Evolutionary conservation across 2,329 filamentous ascomycete genomes (phyloP).

Genomic region (Aspergillus fijiensis): DNA sequence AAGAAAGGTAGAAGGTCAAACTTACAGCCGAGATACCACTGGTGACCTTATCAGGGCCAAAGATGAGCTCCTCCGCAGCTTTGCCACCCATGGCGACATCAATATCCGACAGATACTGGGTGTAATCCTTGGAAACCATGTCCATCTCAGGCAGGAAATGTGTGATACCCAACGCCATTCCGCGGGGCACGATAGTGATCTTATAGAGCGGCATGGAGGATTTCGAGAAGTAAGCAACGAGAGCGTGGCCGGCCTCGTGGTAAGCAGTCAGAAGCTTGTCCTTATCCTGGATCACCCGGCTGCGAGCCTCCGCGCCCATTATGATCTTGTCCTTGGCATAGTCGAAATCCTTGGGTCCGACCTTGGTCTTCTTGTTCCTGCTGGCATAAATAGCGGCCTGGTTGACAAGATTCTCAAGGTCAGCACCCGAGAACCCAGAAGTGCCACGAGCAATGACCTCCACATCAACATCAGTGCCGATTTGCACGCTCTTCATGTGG

Average conservation of each 20-base stretch:
- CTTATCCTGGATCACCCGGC: conserved; percentile 84
- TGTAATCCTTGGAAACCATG: conserved; percentile 83
- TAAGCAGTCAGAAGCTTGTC: conserved; percentile 97
- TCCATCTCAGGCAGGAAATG: conserved; percentile 87
- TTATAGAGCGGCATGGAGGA: conserved; percentile 83
- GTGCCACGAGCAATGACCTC: conserved; percentile 82
- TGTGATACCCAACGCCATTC: conserved; percentile 81
- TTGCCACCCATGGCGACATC: conserved; percentile 83
- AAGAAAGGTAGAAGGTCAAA: conserved; percentile 16
- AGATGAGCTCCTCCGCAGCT: conserved; percentile 85
- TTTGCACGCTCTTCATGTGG: conserved; percentile 87
- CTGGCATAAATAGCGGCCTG: conserved; percentile 94
- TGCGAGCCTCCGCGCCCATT: conserved; percentile 91
- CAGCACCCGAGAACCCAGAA: conserved; percentile 88
- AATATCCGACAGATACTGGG: conserved; percentile 77
- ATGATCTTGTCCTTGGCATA: conserved; percentile 99
- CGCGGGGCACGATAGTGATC: conserved; percentile 92
- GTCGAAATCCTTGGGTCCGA: conserved; percentile 79
- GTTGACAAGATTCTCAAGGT: conserved; percentile 95
- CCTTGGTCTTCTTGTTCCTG: conserved; percentile 72
- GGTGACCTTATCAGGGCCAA: conserved; percentile 86
- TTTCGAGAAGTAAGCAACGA: conserved; percentile 81
- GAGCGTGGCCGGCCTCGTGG: conserved; percentile 91
- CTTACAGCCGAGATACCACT: conserved; percentile 78
- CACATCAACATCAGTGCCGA: conserved; percentile 76